A percentile compares a stretch with the other conserved stretches of the same genome.
Evolutionary conservation across 805 yeast species (phyloP).

Genomic region (Barnettozyma populi): DNA sequence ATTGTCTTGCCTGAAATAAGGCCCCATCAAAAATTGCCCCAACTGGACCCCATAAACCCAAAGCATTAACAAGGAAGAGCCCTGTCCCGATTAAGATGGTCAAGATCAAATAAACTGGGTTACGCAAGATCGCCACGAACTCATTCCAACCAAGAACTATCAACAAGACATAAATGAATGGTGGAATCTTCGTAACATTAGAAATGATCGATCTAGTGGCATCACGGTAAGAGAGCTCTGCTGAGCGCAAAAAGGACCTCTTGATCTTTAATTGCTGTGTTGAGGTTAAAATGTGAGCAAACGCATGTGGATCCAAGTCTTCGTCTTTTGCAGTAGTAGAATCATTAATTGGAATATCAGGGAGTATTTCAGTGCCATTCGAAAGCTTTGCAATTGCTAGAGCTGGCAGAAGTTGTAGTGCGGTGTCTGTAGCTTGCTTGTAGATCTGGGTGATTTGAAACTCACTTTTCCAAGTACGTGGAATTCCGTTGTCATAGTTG

Average conservation of each 20-base stretch:
- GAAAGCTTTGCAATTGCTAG: slow-evolving; percentile 45
- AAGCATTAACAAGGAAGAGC: slow-evolving; percentile 58
- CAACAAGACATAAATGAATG: slow-evolving; percentile 69
- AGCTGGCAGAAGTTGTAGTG: slow-evolving; percentile 55
- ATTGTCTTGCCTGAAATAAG: slow-evolving; percentile 41
- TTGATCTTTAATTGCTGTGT: slow-evolving; percentile 52
- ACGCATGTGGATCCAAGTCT: slow-evolving; percentile 36
- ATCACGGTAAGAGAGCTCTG: slow-evolving; percentile 77
- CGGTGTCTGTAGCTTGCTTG: slow-evolving; percentile 49
- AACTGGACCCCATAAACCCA: slow-evolving; percentile 77
- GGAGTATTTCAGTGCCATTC: slow-evolving; percentile 52
- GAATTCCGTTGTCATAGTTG: slow-evolving; percentile 80
- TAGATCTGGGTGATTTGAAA: slow-evolving; percentile 67
- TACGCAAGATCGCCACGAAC: slow-evolving; percentile 79
- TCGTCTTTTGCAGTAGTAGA: slow-evolving; percentile 37
- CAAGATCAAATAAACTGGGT: slow-evolving; percentile 74
- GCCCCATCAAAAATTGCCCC: slow-evolving; percentile 55
- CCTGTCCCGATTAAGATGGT: slow-evolving; percentile 54
- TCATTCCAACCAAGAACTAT: slow-evolving; percentile 92
- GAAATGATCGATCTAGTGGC: slow-evolving; percentile 83
- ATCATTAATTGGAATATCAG: slow-evolving; percentile 44
- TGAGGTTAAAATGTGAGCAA: slow-evolving; percentile 53
- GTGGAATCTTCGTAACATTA: slow-evolving; percentile 74
- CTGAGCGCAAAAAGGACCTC: slow-evolving; percentile 61
- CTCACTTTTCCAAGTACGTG: slow-evolving; percentile 72